Evolutionary conservation across 1,139 yeast genomes (phyloP), one percentile per base, ranked within the genome.

Genomic region (Suhomyces atakaporum): DNA sequence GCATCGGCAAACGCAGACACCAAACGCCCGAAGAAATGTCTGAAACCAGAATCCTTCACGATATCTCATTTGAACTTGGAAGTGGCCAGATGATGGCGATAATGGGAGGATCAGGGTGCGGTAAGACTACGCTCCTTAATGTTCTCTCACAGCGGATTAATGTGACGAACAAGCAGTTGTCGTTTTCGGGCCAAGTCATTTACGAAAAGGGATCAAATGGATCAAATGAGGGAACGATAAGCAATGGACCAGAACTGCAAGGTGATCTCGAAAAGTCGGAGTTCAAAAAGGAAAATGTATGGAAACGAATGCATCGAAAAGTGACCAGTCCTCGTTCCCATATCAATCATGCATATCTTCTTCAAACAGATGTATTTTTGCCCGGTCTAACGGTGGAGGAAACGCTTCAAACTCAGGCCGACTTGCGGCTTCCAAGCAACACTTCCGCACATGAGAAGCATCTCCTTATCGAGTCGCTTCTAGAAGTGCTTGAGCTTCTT

Each of bases 21-120:
- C n/a, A n/a, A n/a, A n/a, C n/a, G n/a, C n/a, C n/a, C n/a, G n/a
- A n/a, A n/a, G 20, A 18, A 18, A 5, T 18, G 20, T 18, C 20
- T 18, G 20, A 24, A 12, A 5, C 26, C 12, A 5, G 51, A 16
- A 68, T 71, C 19, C 49, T 71, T 12, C 58, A 69, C 39, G 60
- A 75, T 37, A 63, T 83, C 25, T 74, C 81, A 2, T 73, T 83
- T 43, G 77, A 78, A 35, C 65, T 84, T 8, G 73, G 75, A 0
- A 50, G 68, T 2, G 80, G 77, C 25, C 66, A 73, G 31, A 60
- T 76, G 45, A 71, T 83, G 62, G 92, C 92, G 4, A 81, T 85
- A 19, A 75, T 84, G 66, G 95, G 95, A 3, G 90, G 94, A 0
- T 81, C 94, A 0, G 96, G 96, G 0, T 79, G 89, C 5, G 96